phyloP scores from a whole-genome alignment of 2,329 filamentous ascomycete genomes.

The Cladosporium sphaerospermum region DNA sequence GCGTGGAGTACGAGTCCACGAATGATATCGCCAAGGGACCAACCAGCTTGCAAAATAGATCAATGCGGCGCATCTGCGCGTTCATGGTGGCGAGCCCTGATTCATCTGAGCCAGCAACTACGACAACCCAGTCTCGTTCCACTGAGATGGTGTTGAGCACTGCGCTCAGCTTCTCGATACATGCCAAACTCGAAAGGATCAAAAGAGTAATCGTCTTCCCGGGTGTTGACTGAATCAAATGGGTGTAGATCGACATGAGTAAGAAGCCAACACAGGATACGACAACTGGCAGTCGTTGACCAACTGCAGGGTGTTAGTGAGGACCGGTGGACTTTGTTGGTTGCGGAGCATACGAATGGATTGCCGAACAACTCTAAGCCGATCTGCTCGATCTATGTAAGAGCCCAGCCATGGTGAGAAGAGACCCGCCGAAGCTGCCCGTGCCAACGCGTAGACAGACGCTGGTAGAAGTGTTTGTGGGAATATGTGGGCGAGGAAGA shows the following conservation, averaged over 20 bases:
- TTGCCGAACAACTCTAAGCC: constrained; percentile 33
- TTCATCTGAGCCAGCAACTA: constrained; percentile 42
- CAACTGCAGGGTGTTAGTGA: constrained; percentile 14
- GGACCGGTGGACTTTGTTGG: not conserved
- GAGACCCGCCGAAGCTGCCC: constrained; percentile 52
- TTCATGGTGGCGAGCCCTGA: constrained; percentile 32
- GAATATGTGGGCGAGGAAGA: constrained; percentile 42
- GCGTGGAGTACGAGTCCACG: constrained; percentile 44
- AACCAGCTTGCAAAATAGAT: constrained; percentile 52
- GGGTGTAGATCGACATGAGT: not conserved
- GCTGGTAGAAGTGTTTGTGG: constrained; percentile 56
- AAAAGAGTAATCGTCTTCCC: constrained; percentile 21
- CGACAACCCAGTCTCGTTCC: constrained; percentile 57
- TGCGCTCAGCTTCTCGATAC: constrained; percentile 61
- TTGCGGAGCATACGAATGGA: constrained; percentile 30
- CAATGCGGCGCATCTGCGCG: constrained; percentile 54
- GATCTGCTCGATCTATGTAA: constrained; percentile 50
- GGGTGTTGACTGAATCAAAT: not conserved
- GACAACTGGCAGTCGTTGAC: constrained; percentile 23
- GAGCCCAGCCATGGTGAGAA: constrained; percentile 54
- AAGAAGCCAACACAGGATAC: constrained; percentile 21
- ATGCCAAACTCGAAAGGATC: constrained; percentile 50
- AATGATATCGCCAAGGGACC: constrained; percentile 49
- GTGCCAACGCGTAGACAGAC: constrained; percentile 62
- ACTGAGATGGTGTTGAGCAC: constrained; percentile 62